A percentile compares a stretch with the other conserved stretches of the same genome.
Evolutionary conservation across 768 basidiomycete genomes (phyloP).

Genomic region (Cystobasidium ongulense): DNA sequence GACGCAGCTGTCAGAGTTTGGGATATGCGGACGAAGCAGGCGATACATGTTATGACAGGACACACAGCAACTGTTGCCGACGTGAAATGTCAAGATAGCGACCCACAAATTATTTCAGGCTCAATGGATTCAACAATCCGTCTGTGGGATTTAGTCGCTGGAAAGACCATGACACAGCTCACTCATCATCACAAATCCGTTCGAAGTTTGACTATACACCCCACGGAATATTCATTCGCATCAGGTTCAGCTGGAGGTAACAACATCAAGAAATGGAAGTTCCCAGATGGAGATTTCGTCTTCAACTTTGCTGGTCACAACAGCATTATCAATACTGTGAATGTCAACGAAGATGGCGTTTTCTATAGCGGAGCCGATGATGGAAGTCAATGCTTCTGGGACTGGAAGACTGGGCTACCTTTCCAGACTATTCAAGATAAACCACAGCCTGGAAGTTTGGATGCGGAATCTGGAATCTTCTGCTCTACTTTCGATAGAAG

Average conservation of each 20-base stretch:
- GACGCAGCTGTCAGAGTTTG: slow-evolving; percentile 92
- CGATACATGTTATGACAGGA: slow-evolving; percentile 83
- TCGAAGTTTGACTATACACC: slow-evolving; percentile 84
- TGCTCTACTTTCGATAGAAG: slow-evolving; percentile 95
- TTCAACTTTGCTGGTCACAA: slow-evolving; percentile 60
- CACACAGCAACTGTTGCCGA: slow-evolving; percentile 93
- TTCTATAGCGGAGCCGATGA: slow-evolving; percentile 87
- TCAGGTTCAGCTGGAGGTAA: slow-evolving; percentile 95
- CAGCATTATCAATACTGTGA: slow-evolving; percentile 91
- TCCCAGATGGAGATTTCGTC: slow-evolving; percentile 71
- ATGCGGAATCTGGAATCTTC: slow-evolving; percentile 93
- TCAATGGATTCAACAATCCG: slow-evolving; percentile 96
- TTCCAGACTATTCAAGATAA: slow-evolving; percentile 91
- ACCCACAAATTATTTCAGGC: slow-evolving; percentile 95
- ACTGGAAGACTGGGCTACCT: slow-evolving; percentile 84
- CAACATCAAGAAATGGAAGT: slow-evolving; percentile 99
- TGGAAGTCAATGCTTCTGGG: slow-evolving; percentile 54
- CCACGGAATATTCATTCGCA: slow-evolving; percentile 93
- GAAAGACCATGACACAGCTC: slow-evolving; percentile 88
- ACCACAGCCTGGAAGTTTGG: slow-evolving; percentile 93
- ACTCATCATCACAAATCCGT: slow-evolving; percentile 99
- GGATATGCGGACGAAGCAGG: slow-evolving; percentile 98
- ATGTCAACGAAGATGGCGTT: slow-evolving; percentile 89
- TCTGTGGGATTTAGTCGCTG: slow-evolving; percentile 94
- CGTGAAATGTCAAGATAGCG: slow-evolving; percentile 91